Evolutionary conservation across 208 protist genomes (phyloP).

Genomic region (Acanthamoeba sp.): DNA sequence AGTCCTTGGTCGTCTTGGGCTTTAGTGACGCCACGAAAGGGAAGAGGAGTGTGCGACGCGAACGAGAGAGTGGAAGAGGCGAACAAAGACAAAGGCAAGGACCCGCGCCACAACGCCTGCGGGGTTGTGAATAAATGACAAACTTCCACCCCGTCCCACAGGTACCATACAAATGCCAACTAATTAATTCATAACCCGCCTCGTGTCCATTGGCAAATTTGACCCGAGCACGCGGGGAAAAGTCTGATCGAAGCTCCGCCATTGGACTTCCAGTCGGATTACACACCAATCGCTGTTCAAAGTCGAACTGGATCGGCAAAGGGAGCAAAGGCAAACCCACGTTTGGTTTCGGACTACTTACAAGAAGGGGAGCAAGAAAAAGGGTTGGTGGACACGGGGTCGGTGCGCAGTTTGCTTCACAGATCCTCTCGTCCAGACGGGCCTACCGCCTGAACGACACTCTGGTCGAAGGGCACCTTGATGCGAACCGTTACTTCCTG

Average conservation of each 20-base stretch:
- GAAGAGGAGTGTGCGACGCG: too few relatives aligned
- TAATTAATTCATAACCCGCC: neutral
- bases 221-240: neutral
- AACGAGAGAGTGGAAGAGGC: too few relatives aligned
- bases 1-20: too few relatives aligned
- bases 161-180: neutral
- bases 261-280: neutral
- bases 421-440: neutral
- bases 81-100: neutral
- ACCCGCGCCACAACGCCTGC: neutral
- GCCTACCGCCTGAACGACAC: neutral
- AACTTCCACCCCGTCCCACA: neutral
- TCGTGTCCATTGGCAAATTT: neutral
- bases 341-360: neutral
- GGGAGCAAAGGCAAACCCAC: too few relatives aligned
- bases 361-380: neutral
- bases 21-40: too few relatives aligned
- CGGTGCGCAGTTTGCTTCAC: neutral
- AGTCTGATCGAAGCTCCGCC: neutral
- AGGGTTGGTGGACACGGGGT: too few relatives aligned
- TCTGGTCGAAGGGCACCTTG: conserved; percentile 4
- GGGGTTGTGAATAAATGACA: neutral
- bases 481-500: conserved; percentile 20
- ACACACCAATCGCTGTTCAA: too few relatives aligned
- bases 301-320: too few relatives aligned